Evolutionary conservation across 345 rosid species (phyloP).

Genomic region (Triadica sebifera): DNA sequence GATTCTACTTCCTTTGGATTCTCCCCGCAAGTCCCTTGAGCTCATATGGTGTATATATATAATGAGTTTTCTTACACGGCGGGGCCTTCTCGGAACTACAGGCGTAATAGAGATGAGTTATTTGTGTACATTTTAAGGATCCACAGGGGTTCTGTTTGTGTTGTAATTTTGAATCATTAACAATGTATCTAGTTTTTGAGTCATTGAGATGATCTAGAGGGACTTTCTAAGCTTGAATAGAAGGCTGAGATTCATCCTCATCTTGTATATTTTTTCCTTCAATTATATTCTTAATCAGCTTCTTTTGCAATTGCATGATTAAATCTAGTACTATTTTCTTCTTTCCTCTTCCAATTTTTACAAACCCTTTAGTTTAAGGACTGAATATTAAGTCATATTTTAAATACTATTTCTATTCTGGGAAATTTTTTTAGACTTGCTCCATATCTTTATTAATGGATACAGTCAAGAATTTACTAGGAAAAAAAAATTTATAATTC

Average conservation of each 20-base stretch:
- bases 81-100: conserved; percentile 20
- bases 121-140: conserved; percentile 39
- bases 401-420: too few relatives aligned
- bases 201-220: conserved; percentile 10
- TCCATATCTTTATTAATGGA: too few relatives aligned
- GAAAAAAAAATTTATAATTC: too few relatives aligned
- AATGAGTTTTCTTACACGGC: conserved; percentile 20
- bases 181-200: conserved; percentile 30
- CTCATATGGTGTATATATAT: conserved; percentile 27
- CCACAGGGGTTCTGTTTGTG: conserved; percentile 32
- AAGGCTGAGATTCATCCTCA: background rate
- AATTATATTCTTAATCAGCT: conserved; percentile 12
- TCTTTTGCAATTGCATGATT: conserved; percentile 2
- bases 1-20: conserved; percentile 15
- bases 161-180: conserved; percentile 26
- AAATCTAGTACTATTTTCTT: too few relatives aligned
- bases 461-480: too few relatives aligned
- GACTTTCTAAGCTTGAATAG: background rate
- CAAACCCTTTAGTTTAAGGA: too few relatives aligned
- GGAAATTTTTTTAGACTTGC: too few relatives aligned
- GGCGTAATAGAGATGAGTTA: conserved; percentile 30
- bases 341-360: too few relatives aligned
- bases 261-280: conserved; percentile 23
- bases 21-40: conserved; percentile 8
- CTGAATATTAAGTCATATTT: too few relatives aligned